These are phyloP conservation scores for Rhexocercosporidium sp. DNA, from an alignment of 2,329 filamentous ascomycete genomes.

Conservation along the genomic window DNA sequence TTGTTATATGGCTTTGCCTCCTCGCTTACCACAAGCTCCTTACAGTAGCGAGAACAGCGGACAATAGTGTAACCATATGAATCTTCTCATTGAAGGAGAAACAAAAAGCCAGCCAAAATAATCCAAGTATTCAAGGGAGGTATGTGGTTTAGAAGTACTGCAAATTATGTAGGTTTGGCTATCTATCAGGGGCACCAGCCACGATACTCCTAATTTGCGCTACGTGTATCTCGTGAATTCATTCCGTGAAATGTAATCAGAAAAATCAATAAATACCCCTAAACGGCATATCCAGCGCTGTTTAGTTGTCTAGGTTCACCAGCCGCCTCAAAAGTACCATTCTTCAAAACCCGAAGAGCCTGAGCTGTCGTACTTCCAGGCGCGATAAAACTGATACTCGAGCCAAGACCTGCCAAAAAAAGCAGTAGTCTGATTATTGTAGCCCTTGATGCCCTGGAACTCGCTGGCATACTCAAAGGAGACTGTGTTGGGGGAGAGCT, in stretches of 20 bases:
- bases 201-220: not conserved
- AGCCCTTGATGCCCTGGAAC: conserved; percentile 47
- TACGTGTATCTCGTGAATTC: not conserved
- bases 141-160: no score
- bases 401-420: conserved; percentile 61
- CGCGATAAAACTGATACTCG: conserved; percentile 65
- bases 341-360: conserved; percentile 62
- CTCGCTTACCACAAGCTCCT: no score
- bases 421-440: conserved; percentile 63
- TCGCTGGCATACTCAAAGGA: conserved; percentile 58
- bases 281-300: conserved; percentile 67
- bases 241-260: not conserved
- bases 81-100: no score
- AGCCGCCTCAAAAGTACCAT: conserved; percentile 78
- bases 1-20: no score
- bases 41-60: no score
- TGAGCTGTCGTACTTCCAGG: conserved; percentile 64
- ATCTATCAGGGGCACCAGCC: not conserved
- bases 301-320: conserved; percentile 76
- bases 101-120: no score
- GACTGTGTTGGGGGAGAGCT: conserved; percentile 62
- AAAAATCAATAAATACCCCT: conserved; percentile 18
- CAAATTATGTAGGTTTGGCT: not conserved
- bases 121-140: no score
- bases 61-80: no score